Percentiles rank a stretch among this genome's conserved stretches.
Conservation (phyloP, 2,329 filamentous ascomycete species). For the Clonostachys chloroleuca region DNA sequence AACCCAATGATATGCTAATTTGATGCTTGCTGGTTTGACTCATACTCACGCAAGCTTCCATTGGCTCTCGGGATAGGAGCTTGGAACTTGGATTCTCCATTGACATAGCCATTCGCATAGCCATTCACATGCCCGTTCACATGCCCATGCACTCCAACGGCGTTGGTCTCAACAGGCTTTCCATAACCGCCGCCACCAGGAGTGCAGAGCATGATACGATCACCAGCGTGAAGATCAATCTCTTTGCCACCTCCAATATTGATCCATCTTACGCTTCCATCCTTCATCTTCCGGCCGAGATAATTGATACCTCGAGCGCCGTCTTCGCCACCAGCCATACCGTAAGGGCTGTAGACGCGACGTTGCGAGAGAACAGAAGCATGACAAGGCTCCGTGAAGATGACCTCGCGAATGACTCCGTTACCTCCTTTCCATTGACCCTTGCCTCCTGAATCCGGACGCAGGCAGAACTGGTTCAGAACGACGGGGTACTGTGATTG, state of each 20-base stretch:
- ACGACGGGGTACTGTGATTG: background rate
- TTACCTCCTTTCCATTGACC: slow-evolving; percentile 62
- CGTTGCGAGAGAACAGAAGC: slow-evolving; percentile 72
- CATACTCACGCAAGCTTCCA: background rate
- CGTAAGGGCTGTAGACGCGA: slow-evolving; percentile 69
- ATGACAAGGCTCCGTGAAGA: slow-evolving; percentile 70
- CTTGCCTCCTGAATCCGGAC: background rate
- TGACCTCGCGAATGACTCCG: slow-evolving; percentile 71
- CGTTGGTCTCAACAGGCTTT: background rate
- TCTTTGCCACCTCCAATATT: slow-evolving; percentile 16
- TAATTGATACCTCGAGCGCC: slow-evolving; percentile 48
- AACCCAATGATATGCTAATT: background rate
- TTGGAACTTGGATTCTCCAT: background rate
- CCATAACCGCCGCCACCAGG: slow-evolving; percentile 8
- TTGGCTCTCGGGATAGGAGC: background rate
- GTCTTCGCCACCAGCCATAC: slow-evolving; percentile 64
- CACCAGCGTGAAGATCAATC: slow-evolving; percentile 6
- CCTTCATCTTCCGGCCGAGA: slow-evolving; percentile 27
- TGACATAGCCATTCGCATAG: background rate
- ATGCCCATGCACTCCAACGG: background rate
- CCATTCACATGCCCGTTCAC: background rate
- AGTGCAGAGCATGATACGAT: slow-evolving; percentile 8
- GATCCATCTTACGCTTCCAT: slow-evolving; percentile 52
- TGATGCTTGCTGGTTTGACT: background rate
- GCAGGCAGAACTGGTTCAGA: background rate